phyloP scores from a whole-genome alignment of 169 alveolate genomes.

The Prorocentrum cordatum region DNA sequence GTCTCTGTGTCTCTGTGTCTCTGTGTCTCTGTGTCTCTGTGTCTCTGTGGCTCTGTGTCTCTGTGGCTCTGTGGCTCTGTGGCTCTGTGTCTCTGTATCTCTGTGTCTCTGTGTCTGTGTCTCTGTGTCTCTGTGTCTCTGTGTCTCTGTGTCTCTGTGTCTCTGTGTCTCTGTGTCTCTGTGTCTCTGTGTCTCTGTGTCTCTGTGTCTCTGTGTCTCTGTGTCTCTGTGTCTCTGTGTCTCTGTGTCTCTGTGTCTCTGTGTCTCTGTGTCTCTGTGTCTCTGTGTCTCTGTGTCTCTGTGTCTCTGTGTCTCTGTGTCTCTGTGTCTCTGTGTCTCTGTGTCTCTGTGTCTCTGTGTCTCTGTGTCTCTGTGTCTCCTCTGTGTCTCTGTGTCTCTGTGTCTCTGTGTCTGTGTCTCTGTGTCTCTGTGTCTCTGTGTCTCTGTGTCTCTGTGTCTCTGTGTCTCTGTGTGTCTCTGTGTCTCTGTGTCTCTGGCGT shows the following conservation, averaged over 20 bases:
- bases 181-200: not conserved
- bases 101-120: not conserved
- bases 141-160: not conserved
- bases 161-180: not conserved
- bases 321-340: not conserved
- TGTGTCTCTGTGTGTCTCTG: not conserved
- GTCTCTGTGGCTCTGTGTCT: not conserved
- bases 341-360: not conserved
- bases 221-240: not conserved
- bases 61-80: not conserved
- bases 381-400: conserved; percentile 6
- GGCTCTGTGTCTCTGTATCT: not conserved
- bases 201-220: not conserved
- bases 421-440: conserved; percentile 1
- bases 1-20: not conserved
- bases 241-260: not conserved
- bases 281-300: not conserved
- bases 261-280: not conserved
- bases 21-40: not conserved
- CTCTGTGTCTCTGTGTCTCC: conserved; percentile 1
- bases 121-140: not conserved
- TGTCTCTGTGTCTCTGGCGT: not conserved
- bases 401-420: conserved; percentile 14
- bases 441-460: not conserved
- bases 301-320: not conserved